Conservation (phyloP, 2,329 filamentous ascomycete genomes). For the Epichloe hybrida region DNA sequence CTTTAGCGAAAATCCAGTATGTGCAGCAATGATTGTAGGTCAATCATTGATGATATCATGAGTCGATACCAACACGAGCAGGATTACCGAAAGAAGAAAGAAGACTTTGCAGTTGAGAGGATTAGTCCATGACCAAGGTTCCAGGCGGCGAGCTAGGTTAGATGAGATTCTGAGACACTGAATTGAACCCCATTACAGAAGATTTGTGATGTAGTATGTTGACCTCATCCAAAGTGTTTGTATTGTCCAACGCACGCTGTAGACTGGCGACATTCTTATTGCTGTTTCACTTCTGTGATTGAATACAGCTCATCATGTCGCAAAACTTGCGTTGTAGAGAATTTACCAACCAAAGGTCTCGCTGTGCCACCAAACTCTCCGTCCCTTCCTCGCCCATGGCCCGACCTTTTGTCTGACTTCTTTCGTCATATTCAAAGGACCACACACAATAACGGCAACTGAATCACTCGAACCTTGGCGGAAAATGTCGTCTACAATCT, state of each 20-base stretch:
- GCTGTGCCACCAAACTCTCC: conserved; percentile 58
- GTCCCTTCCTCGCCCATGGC: conserved; percentile 48
- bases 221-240: no score
- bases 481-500: conserved; percentile 54
- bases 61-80: conserved; percentile 1
- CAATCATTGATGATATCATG: not conserved
- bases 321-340: no score
- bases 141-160: not conserved
- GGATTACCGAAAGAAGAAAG: not conserved
- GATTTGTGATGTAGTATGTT: no score
- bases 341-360: conserved; percentile 56
- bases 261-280: no score
- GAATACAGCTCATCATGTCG: no score
- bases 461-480: conserved; percentile 39
- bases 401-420: conserved; percentile 47
- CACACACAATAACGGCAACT: conserved; percentile 63
- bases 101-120: not conserved
- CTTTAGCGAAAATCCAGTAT: not conserved
- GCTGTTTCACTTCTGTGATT: no score
- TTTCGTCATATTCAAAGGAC: conserved; percentile 50
- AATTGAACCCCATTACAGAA: no score
- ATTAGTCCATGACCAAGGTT: not conserved
- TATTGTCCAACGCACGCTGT: no score
- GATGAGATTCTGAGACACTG: not conserved
- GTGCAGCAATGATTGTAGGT: not conserved